phyloP scores from a whole-genome alignment of 2,329 filamentous ascomycete genomes.

The Cladophialophora exuberans region DNA sequence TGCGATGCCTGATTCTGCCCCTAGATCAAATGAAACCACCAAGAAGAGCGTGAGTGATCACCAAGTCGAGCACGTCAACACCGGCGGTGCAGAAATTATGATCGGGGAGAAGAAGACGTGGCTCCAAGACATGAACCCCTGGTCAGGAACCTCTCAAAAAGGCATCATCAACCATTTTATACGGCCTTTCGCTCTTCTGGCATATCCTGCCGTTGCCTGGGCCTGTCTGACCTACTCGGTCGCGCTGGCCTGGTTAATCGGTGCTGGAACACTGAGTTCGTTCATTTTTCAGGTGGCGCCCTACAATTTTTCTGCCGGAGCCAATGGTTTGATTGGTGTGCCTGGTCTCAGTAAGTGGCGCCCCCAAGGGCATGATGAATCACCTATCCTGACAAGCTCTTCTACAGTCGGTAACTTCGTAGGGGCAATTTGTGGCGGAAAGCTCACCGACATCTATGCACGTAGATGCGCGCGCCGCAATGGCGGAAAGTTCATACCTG shows the following conservation, averaged over 20 bases:
- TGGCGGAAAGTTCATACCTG: slow-evolving; percentile 11
- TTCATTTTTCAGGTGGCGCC: slow-evolving; percentile 12
- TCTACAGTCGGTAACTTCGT: slow-evolving; percentile 12
- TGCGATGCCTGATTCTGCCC: neutral
- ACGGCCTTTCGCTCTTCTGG: slow-evolving; percentile 9
- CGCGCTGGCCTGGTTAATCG: slow-evolving; percentile 11
- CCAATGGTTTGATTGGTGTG: slow-evolving; percentile 10
- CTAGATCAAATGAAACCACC: neutral
- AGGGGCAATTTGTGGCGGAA: slow-evolving; percentile 6
- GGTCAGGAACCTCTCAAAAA: slow-evolving; percentile 8
- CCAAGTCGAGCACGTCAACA: slow-evolving; percentile 3
- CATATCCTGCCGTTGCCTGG: slow-evolving; percentile 15
- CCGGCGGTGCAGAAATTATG: neutral
- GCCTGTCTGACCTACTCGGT: neutral
- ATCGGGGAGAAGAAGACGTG: slow-evolving; percentile 12
- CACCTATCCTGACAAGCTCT: neutral
- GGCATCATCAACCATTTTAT: slow-evolving; percentile 4
- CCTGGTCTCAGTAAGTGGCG: slow-evolving; percentile 12
- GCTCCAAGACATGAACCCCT: slow-evolving; percentile 10
- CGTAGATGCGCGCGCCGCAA: neutral
- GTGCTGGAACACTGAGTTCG: neutral
- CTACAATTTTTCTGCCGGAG: slow-evolving; percentile 8
- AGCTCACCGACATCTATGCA: slow-evolving; percentile 4
- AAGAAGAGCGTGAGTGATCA: neutral
- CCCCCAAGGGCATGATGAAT: neutral